phyloP scores from a whole-genome alignment of 768 basidiomycete genomes.

The Cubamyces lactineus region DNA sequence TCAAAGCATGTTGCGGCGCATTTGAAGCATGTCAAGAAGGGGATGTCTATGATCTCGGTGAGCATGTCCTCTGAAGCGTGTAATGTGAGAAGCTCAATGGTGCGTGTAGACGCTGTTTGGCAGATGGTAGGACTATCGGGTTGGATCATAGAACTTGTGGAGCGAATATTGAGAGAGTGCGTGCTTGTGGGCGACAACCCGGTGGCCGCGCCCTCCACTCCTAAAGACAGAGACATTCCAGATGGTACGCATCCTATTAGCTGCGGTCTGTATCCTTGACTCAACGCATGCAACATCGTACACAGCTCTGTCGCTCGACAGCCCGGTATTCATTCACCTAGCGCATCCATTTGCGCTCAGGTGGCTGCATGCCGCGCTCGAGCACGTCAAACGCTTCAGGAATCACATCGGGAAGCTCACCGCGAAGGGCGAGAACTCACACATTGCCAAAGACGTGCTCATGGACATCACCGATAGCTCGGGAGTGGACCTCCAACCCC shows the following conservation, averaged over 20 bases:
- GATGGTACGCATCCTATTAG: constrained; percentile 1
- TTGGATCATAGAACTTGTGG: constrained; percentile 66
- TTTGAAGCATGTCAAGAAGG: constrained; percentile 70
- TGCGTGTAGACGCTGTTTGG: constrained; percentile 66
- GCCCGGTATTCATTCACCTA: constrained; percentile 58
- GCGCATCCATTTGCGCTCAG: constrained; percentile 63
- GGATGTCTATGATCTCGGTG: constrained; percentile 67
- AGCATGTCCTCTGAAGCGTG: neutral
- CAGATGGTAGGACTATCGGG: constrained; percentile 63
- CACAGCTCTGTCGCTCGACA: constrained; percentile 23
- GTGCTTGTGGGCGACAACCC: constrained; percentile 38
- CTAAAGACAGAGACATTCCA: constrained; percentile 8
- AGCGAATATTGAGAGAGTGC: constrained; percentile 61
- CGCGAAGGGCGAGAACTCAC: constrained; percentile 62
- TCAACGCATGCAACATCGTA: neutral
- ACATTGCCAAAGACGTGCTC: constrained; percentile 64
- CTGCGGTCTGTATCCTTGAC: neutral
- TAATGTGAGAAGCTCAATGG: neutral
- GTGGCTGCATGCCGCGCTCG: constrained; percentile 52
- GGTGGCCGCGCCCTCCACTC: constrained; percentile 1
- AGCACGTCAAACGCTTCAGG: constrained; percentile 62
- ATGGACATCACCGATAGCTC: constrained; percentile 66
- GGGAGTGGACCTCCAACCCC: constrained; percentile 58
- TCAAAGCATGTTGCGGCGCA: constrained; percentile 60
- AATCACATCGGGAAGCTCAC: constrained; percentile 53